Evolutionary conservation across 1,284 basidiomycete species (phyloP).

Genomic region (Neotropicomus parvogracilis): DNA sequence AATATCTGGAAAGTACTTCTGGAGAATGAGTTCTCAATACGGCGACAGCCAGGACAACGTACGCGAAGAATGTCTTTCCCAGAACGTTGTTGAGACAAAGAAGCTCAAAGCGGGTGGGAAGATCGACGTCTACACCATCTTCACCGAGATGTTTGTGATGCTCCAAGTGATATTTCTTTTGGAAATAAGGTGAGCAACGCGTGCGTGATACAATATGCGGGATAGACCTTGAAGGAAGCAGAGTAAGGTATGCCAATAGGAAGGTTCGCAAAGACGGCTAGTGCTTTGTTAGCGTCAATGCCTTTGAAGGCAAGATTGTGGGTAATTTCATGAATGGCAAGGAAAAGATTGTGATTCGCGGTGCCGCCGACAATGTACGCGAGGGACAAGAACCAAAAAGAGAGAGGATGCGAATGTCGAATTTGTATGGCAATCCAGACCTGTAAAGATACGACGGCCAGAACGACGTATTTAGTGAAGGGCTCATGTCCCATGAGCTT

Average conservation of each 20-base stretch:
- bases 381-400: conserved; percentile 67
- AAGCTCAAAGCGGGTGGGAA: conserved; percentile 86
- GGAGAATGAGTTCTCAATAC: conserved; percentile 1
- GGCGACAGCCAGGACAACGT: conserved; percentile 26
- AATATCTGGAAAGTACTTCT: conserved; percentile 92
- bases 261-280: conserved; percentile 89
- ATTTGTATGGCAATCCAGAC: conserved; percentile 63
- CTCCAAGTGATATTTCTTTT: conserved; percentile 85
- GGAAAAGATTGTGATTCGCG: conserved; percentile 94
- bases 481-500: conserved; percentile 95
- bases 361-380: conserved; percentile 93
- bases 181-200: background rate
- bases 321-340: conserved; percentile 98
- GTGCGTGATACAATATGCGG: background rate
- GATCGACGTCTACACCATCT: conserved; percentile 93
- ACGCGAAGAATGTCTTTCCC: conserved; percentile 98
- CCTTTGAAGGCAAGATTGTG: conserved; percentile 94
- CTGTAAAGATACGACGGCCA: conserved; percentile 78
- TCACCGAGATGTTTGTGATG: conserved; percentile 95
- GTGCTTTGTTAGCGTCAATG: conserved; percentile 78
- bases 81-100: conserved; percentile 90
- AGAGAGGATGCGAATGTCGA: conserved; percentile 64
- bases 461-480: conserved; percentile 84
- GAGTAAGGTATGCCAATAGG: conserved; percentile 95
- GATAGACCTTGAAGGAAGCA: conserved; percentile 86